These are phyloP conservation scores for Macrolepiota fuliginosa DNA, from an alignment of 768 basidiomycete species.

Conservation along the genomic window DNA sequence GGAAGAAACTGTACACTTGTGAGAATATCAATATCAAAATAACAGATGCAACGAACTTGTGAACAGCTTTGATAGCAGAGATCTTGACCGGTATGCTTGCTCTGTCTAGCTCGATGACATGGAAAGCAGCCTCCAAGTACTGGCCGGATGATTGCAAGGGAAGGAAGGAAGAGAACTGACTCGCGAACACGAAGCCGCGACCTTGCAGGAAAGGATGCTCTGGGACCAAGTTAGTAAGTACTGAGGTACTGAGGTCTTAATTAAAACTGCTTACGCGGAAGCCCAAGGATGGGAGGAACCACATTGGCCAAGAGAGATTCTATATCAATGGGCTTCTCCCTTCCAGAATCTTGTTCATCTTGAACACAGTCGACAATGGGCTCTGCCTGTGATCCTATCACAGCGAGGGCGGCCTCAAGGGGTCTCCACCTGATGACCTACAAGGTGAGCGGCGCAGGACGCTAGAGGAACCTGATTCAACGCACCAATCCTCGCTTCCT, in stretches of 20 bases:
- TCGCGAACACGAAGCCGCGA: conserved; percentile 91
- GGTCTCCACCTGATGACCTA: conserved; percentile 76
- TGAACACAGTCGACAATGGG: conserved; percentile 74
- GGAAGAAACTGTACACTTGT: conserved; percentile 56
- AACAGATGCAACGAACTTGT: conserved; percentile 60
- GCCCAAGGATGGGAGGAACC: conserved; percentile 71
- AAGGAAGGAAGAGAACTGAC: conserved; percentile 77
- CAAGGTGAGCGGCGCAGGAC: not conserved
- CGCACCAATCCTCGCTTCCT: conserved; percentile 65
- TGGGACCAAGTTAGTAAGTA: conserved; percentile 24
- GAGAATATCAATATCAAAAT: not conserved
- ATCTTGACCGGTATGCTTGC: conserved; percentile 88
- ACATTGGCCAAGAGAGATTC: conserved; percentile 72
- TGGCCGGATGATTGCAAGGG: conserved; percentile 73
- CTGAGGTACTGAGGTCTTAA: not conserved
- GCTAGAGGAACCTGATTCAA: conserved; percentile 3
- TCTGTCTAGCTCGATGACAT: conserved; percentile 72
- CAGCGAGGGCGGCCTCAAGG: conserved; percentile 81
- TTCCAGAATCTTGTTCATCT: conserved; percentile 66
- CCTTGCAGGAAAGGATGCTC: conserved; percentile 94
- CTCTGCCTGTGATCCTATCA: conserved; percentile 78
- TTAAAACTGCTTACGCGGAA: conserved; percentile 49
- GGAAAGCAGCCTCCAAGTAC: conserved; percentile 85
- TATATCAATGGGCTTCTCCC: conserved; percentile 71
- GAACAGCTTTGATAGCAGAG: conserved; percentile 89